Percentiles rank a stretch among this genome's conserved stretches.
Evolutionary conservation across 2,329 filamentous ascomycete species (phyloP).

Genomic region (Colletotrichum sansevieriae): DNA sequence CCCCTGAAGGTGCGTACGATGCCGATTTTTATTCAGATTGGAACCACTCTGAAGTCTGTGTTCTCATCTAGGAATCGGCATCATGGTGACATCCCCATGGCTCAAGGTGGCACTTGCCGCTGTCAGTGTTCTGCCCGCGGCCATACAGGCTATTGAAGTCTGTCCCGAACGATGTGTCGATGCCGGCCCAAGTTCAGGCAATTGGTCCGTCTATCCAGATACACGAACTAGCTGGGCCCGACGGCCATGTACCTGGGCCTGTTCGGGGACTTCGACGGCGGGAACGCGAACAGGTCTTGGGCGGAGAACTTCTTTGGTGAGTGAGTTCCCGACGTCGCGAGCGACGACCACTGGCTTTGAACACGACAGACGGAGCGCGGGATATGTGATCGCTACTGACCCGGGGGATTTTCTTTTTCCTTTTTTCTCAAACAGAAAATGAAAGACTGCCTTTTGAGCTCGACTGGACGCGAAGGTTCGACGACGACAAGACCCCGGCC

Average conservation of each 20-base stretch:
- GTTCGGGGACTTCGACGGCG: conserved; percentile 41
- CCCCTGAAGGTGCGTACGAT: too few species aligned
- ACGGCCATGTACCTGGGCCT: conserved; percentile 41
- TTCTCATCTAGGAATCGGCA: not conserved
- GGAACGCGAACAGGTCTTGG: conserved; percentile 40
- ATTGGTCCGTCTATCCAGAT: conserved; percentile 46
- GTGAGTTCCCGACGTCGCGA: not conserved
- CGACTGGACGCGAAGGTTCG: conserved; percentile 25
- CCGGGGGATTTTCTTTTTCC: not conserved
- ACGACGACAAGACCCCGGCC: conserved; percentile 29
- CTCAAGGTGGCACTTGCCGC: conserved; percentile 12
- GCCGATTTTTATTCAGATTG: too few species aligned
- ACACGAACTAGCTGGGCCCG: conserved; percentile 39
- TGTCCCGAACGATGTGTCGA: conserved; percentile 45
- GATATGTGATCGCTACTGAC: not conserved
- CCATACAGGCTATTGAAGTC: conserved; percentile 3
- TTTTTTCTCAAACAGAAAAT: not conserved
- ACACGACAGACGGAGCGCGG: too few species aligned
- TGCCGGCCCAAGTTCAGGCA: conserved; percentile 44
- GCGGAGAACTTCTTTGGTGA: conserved; percentile 39
- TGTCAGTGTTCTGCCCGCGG: not conserved
- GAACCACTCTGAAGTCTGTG: too few species aligned
- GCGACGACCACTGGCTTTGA: too few species aligned
- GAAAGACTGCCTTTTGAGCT: conserved; percentile 15
- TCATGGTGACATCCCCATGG: conserved; percentile 10